Evolutionary conservation across 225 moss, liverwort and hornwort genomes (phyloP), one percentile per base, ranked within the genome.

Genomic region (Pseudisothecium myosuroides): DNA sequence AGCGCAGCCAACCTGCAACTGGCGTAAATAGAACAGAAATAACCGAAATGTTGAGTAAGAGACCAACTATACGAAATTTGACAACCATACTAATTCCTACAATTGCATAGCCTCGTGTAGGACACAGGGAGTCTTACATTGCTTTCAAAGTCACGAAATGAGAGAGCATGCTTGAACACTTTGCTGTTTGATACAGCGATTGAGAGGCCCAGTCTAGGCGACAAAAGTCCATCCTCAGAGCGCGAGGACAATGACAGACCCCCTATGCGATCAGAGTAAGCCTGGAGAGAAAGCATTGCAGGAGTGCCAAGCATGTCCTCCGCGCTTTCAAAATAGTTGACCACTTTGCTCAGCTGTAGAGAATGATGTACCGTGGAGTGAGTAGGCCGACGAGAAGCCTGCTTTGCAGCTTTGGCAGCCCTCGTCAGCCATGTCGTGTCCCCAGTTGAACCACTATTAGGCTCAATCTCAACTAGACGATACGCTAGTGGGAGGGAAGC

Each of bases 401-500:
- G 98, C 91, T 98, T 97, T 61, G 98, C 98, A 91, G 98, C 98
- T 90, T 98, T 98, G 67, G 98, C 93, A 88, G 98, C 98, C 90
- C 93, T 93, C 49, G 93, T 96, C 37, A 98, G 93, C 98, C 96
- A 97, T 76, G 96, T 95, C 64, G 91, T 92, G 90, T 98, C 98
- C 83, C 97, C 96, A 90, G 91, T 88, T 79, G 95, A 90, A 86
- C 80, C 95, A 86, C 92, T 96, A 71, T 89, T 93, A 49, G 98
- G 98, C 85, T 98, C 97, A 83, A 98, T 96, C 90, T 98, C 98
- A 91, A 97, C 98, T 29, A 98, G 89, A 76, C 97, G 94, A 89
- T 98, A 98, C 65, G 94, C 93, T 64, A 98, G 87, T 50, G 97
- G 96, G 62, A 98, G 88, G n/a, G 89, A 90, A 80, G 97, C 96